A percentile compares a stretch with the other conserved stretches of the same genome.
Evolutionary conservation across 495 filamentous ascomycete species (phyloP).

Genomic region (Venustampulla echinocandica): DNA sequence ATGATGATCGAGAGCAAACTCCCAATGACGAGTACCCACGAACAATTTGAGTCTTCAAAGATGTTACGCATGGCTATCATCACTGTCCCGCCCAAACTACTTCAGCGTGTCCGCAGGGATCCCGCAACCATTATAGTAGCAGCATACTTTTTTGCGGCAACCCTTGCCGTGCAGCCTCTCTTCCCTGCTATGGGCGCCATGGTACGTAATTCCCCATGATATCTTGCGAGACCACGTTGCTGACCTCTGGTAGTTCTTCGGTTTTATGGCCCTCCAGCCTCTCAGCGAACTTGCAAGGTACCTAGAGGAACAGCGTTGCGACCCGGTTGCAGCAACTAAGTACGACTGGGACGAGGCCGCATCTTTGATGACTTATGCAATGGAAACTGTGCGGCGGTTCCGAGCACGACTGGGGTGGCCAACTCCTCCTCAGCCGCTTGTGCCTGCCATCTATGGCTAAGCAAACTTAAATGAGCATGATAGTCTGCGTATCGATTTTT

Average conservation of each 20-base stretch:
- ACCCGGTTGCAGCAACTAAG: background rate
- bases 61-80: background rate
- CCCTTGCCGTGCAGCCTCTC: background rate
- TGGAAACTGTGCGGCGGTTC: background rate
- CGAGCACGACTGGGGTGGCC: background rate
- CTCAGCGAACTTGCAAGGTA: background rate
- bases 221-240: background rate
- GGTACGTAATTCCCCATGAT: background rate
- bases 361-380: background rate
- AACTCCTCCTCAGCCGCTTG: background rate
- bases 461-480: no score
- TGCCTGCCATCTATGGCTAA: no score
- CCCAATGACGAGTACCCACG: background rate
- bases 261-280: background rate
- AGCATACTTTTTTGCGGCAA: background rate
- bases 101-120: background rate
- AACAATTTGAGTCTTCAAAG: slow-evolving; percentile 1
- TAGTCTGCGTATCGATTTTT: no score
- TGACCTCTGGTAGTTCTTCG: background rate
- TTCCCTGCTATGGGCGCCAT: slow-evolving; percentile 2
- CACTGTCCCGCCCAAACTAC: background rate
- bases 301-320: background rate
- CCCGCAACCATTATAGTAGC: background rate
- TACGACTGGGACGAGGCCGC: slow-evolving; percentile 3
- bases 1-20: background rate